These are phyloP conservation scores for Thermothelomyces thermophilus DNA, from an alignment of 2,329 filamentous ascomycete genomes.

Conservation along the genomic window DNA sequence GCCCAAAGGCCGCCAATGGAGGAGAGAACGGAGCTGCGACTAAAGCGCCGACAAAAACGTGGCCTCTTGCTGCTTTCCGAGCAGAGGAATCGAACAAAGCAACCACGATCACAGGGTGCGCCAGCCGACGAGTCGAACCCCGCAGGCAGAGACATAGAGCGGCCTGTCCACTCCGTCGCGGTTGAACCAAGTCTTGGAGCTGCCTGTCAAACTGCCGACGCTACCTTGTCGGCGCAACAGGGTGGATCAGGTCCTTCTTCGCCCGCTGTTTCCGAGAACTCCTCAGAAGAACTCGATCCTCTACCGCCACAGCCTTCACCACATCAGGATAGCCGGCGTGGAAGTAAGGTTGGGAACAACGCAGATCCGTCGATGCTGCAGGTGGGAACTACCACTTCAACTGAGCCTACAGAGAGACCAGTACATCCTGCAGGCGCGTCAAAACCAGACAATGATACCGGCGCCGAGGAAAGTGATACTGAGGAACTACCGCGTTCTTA, in stretches of 20 bases:
- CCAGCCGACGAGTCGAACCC: background rate
- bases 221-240: background rate
- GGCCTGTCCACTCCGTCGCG: background rate
- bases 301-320: background rate
- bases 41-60: constrained; percentile 41
- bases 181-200: background rate
- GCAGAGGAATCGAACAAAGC: constrained; percentile 21
- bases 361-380: background rate
- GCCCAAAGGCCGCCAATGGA: background rate
- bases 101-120: background rate
- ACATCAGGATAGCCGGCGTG: background rate
- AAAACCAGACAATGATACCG: background rate
- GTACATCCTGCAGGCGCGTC: too few species aligned
- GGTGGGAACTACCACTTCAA: background rate
- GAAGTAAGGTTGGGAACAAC: background rate
- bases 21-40: constrained; percentile 40
- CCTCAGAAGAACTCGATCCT: background rate
- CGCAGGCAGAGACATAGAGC: too few species aligned
- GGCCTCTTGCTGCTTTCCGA: constrained; percentile 43
- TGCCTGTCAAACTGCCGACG: background rate
- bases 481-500: background rate
- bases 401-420: background rate
- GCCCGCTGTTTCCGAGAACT: background rate
- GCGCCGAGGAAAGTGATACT: background rate
- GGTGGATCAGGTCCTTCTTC: background rate